These are phyloP conservation scores for Ceratocystis destructans DNA, from an alignment of 2,329 filamentous ascomycete genomes.

Conservation along the genomic window DNA sequence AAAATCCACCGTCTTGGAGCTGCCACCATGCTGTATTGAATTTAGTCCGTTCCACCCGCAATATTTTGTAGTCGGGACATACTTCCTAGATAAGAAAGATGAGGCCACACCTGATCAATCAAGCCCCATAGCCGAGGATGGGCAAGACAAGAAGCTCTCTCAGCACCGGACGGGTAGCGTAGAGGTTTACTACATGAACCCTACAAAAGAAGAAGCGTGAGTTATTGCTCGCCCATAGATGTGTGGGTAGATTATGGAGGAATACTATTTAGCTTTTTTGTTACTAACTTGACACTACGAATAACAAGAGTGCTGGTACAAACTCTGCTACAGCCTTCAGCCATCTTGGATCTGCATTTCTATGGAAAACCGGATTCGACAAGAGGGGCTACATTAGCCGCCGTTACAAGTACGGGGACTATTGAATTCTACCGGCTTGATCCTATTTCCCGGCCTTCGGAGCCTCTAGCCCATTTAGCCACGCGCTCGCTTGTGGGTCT, in stretches of 20 bases:
- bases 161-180: slow-evolving; percentile 63
- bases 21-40: slow-evolving; percentile 66
- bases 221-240: background rate
- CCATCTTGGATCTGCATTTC: slow-evolving; percentile 78
- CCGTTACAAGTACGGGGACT: slow-evolving; percentile 63
- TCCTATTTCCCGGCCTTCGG: slow-evolving; percentile 26
- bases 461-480: slow-evolving; percentile 30
- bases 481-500: slow-evolving; percentile 37
- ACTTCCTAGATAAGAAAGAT: slow-evolving; percentile 50
- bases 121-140: slow-evolving; percentile 21
- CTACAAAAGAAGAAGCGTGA: slow-evolving; percentile 11
- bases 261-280: slow-evolving; percentile 2
- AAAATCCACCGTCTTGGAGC: slow-evolving; percentile 41
- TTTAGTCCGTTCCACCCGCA: slow-evolving; percentile 50
- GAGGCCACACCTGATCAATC: background rate
- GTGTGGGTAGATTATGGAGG: background rate
- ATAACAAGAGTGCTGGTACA: slow-evolving; percentile 40
- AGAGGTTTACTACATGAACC: slow-evolving; percentile 35
- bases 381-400: slow-evolving; percentile 45
- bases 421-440: slow-evolving; percentile 50
- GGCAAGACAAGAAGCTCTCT: slow-evolving; percentile 22
- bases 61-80: slow-evolving; percentile 72
- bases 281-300: background rate
- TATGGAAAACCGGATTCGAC: slow-evolving; percentile 34
- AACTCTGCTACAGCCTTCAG: slow-evolving; percentile 50